These are phyloP conservation scores for Pythium folliculosum DNA, from an alignment of 352 stramenopile species.

Conservation along the genomic window DNA sequence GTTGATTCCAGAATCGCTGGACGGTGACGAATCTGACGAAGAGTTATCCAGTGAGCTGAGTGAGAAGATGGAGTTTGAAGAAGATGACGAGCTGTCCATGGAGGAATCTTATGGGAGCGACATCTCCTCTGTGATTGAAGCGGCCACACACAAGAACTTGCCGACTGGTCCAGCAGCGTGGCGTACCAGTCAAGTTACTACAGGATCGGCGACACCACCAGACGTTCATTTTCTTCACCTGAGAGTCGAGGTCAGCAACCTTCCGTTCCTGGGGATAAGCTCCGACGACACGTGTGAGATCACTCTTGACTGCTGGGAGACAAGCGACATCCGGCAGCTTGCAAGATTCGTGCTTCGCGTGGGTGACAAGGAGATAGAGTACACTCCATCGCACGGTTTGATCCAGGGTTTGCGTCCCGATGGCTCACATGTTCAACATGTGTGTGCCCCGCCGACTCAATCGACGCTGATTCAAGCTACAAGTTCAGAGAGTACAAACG, in stretches of 20 bases:
- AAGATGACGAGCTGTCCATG: background rate
- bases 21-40: background rate
- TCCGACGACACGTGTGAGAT: constrained; percentile 22
- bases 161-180: background rate
- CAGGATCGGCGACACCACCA: background rate
- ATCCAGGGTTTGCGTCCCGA: constrained; percentile 5
- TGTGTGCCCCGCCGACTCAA: background rate
- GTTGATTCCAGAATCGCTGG: background rate
- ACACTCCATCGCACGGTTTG: constrained; percentile 13
- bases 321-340: constrained; percentile 38
- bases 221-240: constrained; percentile 42
- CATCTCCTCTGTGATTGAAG: background rate
- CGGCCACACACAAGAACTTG: background rate
- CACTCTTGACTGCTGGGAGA: constrained; percentile 53
- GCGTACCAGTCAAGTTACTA: background rate
- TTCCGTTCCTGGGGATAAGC: constrained; percentile 44
- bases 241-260: constrained; percentile 43
- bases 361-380: constrained; percentile 14
- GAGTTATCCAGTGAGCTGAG: background rate
- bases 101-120: background rate
- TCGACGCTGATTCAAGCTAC: background rate
- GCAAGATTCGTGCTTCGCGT: constrained; percentile 41
- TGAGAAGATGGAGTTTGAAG: background rate
- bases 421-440: background rate
- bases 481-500: background rate